Evolutionary conservation across 164 flowering plant species (phyloP).

Genomic region (Magnolia kwangsiensis): DNA sequence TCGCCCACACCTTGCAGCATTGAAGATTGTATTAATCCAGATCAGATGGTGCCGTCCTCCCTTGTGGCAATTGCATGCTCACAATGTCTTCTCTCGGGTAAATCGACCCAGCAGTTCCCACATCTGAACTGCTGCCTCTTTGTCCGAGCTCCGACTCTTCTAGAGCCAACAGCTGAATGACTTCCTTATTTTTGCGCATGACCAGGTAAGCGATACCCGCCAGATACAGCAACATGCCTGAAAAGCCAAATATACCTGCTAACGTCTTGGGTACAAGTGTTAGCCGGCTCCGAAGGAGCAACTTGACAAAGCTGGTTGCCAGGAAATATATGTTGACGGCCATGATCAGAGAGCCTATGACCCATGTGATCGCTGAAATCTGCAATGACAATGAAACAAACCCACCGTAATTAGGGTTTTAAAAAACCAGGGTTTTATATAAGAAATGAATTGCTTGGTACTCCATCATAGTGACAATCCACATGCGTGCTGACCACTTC

Average conservation of each 20-base stretch:
- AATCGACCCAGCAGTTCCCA: constrained; percentile 12
- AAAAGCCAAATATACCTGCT: constrained; percentile 61
- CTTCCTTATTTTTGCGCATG: constrained; percentile 47
- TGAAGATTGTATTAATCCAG: not conserved
- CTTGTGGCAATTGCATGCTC: constrained; percentile 74
- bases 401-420: no score
- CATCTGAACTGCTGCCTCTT: constrained; percentile 13
- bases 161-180: constrained; percentile 41
- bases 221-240: constrained; percentile 57
- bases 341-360: constrained; percentile 75
- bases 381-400: constrained; percentile 20
- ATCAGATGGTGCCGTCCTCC: constrained; percentile 14
- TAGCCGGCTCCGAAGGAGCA: constrained; percentile 49
- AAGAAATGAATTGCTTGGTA: no score
- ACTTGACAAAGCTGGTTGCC: constrained; percentile 47
- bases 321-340: constrained; percentile 71
- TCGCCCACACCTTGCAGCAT: no score
- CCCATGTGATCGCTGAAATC: constrained; percentile 76
- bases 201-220: constrained; percentile 70
- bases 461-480: no score
- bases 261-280: constrained; percentile 34
- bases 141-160: constrained; percentile 26
- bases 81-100: constrained; percentile 74
- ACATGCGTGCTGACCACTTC: no score
- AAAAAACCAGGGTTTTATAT: no score